phyloP scores from a whole-genome alignment of 805 yeast genomes.

The Candida golubevii region DNA sequence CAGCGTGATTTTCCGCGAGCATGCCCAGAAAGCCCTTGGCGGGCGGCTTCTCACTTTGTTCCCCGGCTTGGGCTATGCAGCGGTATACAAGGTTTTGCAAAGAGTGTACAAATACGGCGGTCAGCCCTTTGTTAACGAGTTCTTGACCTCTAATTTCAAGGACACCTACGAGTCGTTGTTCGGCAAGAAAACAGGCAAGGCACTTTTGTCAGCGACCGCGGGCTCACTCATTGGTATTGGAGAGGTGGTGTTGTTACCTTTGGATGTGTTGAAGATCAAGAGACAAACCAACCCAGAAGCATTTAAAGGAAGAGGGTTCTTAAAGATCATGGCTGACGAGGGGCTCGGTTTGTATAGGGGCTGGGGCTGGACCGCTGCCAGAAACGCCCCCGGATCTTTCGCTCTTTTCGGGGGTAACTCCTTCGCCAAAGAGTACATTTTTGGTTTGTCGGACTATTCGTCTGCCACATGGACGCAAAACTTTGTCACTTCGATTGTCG shows the following conservation, averaged over 20 bases:
- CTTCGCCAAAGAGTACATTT: slow-evolving; percentile 93
- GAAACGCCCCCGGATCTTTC: slow-evolving; percentile 98
- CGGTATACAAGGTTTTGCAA: slow-evolving; percentile 92
- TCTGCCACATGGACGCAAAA: slow-evolving; percentile 94
- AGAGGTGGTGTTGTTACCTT: slow-evolving; percentile 90
- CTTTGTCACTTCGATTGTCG: slow-evolving; percentile 89
- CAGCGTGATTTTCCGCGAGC: slow-evolving; percentile 79
- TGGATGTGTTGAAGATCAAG: slow-evolving; percentile 95
- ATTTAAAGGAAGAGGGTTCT: slow-evolving; percentile 96
- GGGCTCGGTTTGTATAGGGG: slow-evolving; percentile 94
- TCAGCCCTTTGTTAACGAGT: slow-evolving; percentile 97
- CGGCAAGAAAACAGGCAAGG: slow-evolving; percentile 95
- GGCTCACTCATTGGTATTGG: slow-evolving; percentile 97
- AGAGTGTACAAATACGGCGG: slow-evolving; percentile 99
- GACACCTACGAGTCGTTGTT: slow-evolving; percentile 67
- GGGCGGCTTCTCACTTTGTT: slow-evolving; percentile 77
- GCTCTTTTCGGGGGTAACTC: slow-evolving; percentile 98
- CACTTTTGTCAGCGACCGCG: slow-evolving; percentile 94
- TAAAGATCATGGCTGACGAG: slow-evolving; percentile 82
- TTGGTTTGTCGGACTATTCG: slow-evolving; percentile 81
- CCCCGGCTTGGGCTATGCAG: slow-evolving; percentile 98
- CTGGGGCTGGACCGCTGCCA: slow-evolving; percentile 99
- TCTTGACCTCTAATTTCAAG: slow-evolving; percentile 69
- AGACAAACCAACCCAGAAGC: slow-evolving; percentile 99
- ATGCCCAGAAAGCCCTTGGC: slow-evolving; percentile 66